phyloP scores from a whole-genome alignment of 2,329 filamentous ascomycete species.

The Calonectria henricotiae region DNA sequence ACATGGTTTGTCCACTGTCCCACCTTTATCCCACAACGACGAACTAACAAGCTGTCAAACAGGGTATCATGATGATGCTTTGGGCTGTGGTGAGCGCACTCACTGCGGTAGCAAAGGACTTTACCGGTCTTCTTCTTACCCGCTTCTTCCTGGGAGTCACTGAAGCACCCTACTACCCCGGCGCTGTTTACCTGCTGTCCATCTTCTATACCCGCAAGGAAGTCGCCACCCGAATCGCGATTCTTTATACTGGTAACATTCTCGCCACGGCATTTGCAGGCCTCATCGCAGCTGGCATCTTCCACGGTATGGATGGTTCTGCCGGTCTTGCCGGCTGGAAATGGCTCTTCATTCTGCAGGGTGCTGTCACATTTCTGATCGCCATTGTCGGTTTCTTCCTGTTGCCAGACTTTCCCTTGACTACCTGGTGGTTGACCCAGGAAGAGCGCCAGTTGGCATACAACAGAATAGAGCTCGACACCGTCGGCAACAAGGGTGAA shows the following conservation, averaged over 20 bases:
- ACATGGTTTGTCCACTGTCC: conserved; percentile 55
- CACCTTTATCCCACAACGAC: fast-evolving
- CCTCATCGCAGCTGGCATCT: conserved; percentile 63
- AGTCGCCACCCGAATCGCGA: conserved; percentile 61
- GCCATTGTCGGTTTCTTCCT: conserved; percentile 49
- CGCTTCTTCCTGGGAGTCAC: conserved; percentile 62
- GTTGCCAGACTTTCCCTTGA: conserved; percentile 60
- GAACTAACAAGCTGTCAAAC: background rate
- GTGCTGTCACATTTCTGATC: conserved; percentile 58
- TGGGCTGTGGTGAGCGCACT: conserved; percentile 67
- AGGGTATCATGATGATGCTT: conserved; percentile 56
- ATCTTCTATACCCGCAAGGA: conserved; percentile 71
- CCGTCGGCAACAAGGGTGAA: conserved; percentile 60
- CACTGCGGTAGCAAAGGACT: conserved; percentile 65
- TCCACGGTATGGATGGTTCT: conserved; percentile 51
- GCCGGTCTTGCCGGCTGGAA: conserved; percentile 51
- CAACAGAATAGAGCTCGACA: conserved; percentile 63
- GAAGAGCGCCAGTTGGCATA: conserved; percentile 62
- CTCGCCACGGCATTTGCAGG: conserved; percentile 60
- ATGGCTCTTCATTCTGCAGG: conserved; percentile 77
- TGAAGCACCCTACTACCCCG: conserved; percentile 60
- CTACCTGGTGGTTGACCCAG: conserved; percentile 60
- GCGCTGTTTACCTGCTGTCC: conserved; percentile 63
- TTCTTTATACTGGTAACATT: conserved; percentile 63
- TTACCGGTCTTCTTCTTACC: conserved; percentile 65